These are phyloP conservation scores for Zostera marina DNA, from an alignment of 116 monocot genomes.

Conservation along the genomic window DNA sequence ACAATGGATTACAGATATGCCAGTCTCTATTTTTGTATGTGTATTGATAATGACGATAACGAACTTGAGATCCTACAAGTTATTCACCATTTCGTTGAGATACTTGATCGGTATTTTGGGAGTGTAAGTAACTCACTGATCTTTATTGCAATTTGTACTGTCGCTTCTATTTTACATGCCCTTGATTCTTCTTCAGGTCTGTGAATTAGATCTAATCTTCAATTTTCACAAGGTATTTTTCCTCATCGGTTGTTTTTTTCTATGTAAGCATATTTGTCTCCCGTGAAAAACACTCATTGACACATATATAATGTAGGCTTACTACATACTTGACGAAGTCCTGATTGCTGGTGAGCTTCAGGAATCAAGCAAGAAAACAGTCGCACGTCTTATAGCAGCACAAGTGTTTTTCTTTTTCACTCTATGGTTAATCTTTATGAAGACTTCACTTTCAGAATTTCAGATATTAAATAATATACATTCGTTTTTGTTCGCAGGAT, in stretches of 20 bases:
- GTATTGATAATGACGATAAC: constrained; percentile 76
- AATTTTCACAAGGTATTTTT: constrained; percentile 78
- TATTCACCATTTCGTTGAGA: constrained; percentile 97
- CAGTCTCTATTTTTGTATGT: constrained; percentile 98
- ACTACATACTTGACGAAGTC: constrained; percentile 18
- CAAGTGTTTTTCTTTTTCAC: constrained; percentile 4
- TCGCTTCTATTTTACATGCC: background rate
- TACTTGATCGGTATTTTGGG: constrained; percentile 90
- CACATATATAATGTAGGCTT: constrained; percentile 5
- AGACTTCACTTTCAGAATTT: background rate
- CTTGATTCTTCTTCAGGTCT: constrained; percentile 29
- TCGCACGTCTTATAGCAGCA: constrained; percentile 13
- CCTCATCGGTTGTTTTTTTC: background rate
- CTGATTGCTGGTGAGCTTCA: constrained; percentile 22
- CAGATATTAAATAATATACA: background rate
- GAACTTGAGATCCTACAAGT: constrained; percentile 89
- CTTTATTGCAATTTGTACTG: background rate
- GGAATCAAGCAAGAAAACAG: constrained; percentile 21
- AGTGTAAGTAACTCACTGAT: constrained; percentile 31
- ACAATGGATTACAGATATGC: constrained; percentile 51
- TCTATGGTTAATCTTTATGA: background rate
- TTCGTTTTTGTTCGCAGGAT: constrained; percentile 28
- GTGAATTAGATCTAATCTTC: constrained; percentile 88
- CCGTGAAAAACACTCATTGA: background rate
- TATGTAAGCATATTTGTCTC: background rate